These are phyloP conservation scores for Eleusine coracana DNA, from an alignment of 176 grass and related monocot genomes.

Conservation along the genomic window DNA sequence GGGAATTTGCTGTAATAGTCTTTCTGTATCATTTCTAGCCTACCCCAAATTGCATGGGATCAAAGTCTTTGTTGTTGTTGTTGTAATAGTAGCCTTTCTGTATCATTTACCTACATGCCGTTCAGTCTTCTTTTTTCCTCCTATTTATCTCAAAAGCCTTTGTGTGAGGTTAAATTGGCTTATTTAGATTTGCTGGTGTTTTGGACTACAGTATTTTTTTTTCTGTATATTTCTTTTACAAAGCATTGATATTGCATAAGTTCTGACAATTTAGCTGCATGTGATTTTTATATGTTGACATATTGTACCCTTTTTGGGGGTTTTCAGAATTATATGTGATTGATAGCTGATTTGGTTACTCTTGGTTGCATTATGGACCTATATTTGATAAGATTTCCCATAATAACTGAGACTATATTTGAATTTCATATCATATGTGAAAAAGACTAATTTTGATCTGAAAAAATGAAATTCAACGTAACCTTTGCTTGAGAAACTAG, in stretches of 20 bases:
- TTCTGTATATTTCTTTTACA: neutral
- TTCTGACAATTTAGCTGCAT: neutral
- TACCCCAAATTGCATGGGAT: too few species aligned
- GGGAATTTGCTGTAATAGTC: neutral
- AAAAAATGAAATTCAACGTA: neutral
- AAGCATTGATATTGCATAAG: slow-evolving; percentile 7
- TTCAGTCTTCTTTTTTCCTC: neutral
- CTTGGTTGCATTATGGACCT: neutral
- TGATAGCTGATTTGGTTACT: neutral
- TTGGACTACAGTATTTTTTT: slow-evolving; percentile 2
- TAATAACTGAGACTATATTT: neutral
- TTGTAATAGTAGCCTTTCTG: neutral
- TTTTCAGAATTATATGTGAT: neutral
- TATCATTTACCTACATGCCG: neutral
- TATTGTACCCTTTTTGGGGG: neutral
- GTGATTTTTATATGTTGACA: neutral
- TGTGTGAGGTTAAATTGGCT: slow-evolving; percentile 1
- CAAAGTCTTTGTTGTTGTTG: too few species aligned
- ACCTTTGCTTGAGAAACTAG: neutral
- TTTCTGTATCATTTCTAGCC: neutral
- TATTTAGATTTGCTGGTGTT: neutral
- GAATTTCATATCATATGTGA: slow-evolving; percentile 1
- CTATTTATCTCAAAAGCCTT: slow-evolving; percentile 16
- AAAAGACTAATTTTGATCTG: neutral
- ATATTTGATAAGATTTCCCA: neutral